Evolutionary conservation across 768 basidiomycete species (phyloP).

Genomic region (Auricularia sp.): DNA sequence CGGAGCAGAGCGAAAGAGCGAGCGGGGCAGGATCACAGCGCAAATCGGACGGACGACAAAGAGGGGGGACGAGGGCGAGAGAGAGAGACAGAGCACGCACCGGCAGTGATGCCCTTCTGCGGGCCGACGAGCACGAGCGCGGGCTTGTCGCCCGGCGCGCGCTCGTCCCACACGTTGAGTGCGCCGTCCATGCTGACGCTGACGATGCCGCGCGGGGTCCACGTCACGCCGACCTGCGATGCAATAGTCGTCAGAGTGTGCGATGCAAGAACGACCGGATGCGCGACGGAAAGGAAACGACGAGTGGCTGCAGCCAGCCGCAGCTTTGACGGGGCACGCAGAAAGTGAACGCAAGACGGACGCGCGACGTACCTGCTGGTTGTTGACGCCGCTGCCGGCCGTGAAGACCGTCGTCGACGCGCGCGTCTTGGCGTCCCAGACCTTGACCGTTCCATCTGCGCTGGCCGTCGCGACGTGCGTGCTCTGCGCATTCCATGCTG

Average conservation of each 20-base stretch:
- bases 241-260: not conserved
- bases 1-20: too few species aligned
- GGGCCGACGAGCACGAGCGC: constrained; percentile 65
- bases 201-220: constrained; percentile 63
- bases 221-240: constrained; percentile 58
- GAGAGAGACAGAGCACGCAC: constrained; percentile 21
- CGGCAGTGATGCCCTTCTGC: constrained; percentile 69
- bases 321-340: not conserved
- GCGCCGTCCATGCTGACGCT: constrained; percentile 77
- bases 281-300: not conserved
- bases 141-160: constrained; percentile 45
- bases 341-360: constrained; percentile 8
- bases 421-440: constrained; percentile 76
- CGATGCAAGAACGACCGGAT: too few species aligned
- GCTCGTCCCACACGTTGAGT: constrained; percentile 72
- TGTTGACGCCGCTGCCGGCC: constrained; percentile 57
- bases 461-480: constrained; percentile 70
- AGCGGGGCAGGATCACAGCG: not conserved
- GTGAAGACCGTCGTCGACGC: constrained; percentile 61
- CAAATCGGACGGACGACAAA: not conserved
- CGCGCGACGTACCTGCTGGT: constrained; percentile 48
- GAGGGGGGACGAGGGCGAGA: constrained; percentile 14
- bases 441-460: constrained; percentile 76
- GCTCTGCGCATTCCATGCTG: constrained; percentile 65
- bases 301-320: not conserved